phyloP scores from a whole-genome alignment of 2,329 filamentous ascomycete species.

The Xylaria sp. region DNA sequence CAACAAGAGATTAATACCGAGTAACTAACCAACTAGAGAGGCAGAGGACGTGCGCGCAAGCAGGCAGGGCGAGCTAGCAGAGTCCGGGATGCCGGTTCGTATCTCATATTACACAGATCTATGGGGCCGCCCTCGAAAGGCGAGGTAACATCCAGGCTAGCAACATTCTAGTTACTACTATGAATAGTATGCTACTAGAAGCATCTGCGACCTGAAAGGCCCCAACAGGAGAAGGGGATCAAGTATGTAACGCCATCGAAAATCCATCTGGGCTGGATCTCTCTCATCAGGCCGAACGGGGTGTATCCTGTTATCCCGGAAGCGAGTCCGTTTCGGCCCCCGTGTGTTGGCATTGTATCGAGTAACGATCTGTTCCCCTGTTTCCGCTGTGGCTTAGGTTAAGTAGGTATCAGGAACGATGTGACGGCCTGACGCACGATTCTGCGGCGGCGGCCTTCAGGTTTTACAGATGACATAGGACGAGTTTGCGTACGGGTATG shows the following conservation, averaged over 20 bases:
- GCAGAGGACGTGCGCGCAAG: background rate
- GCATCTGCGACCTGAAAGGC: too few species aligned
- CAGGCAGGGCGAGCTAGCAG: background rate
- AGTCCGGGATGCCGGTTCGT: background rate
- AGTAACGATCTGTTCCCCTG: background rate
- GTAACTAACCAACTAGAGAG: too few species aligned
- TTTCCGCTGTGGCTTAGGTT: background rate
- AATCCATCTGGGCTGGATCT: background rate
- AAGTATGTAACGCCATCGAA: background rate
- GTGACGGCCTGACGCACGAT: slow-evolving; percentile 1
- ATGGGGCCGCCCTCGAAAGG: background rate
- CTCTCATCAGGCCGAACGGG: too few species aligned
- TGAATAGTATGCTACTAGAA: too few species aligned
- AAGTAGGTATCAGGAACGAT: background rate
- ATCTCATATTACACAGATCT: background rate
- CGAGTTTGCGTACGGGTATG: too few species aligned
- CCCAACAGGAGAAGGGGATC: background rate
- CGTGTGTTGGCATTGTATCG: too few species aligned
- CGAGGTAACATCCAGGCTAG: background rate
- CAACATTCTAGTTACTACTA: too few species aligned
- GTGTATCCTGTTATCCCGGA: too few species aligned
- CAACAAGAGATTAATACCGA: background rate
- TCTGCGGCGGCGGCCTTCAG: background rate
- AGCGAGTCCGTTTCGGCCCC: too few species aligned
- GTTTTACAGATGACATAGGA: too few species aligned